Base-by-base conservation (phyloP, 2,329 filamentous ascomycete species). In the Alternaria dauci region DNA sequence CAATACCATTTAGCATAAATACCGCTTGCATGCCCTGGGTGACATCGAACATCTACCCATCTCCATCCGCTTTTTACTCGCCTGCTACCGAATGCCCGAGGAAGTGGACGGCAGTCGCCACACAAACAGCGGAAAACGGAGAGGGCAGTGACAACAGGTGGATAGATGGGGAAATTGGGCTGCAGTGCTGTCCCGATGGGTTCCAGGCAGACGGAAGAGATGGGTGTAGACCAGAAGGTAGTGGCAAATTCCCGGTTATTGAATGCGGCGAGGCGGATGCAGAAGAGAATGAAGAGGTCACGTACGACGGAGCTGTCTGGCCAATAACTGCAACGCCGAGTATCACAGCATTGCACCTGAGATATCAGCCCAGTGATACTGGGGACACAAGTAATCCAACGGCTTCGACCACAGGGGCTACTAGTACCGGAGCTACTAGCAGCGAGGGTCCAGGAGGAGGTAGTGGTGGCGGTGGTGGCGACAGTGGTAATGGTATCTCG, bases 1-100 rank as follows among this genome's bases (percentile, higher is more conserved):
- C 64, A 3, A 91, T 93, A 7, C 93, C 93, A 0, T 96, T 96
- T 68, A 80, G 96, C 9, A 91, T 96, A 66, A 91, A 96, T 74
- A 84, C 66, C 1, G 68, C 64, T 2, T 72, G 68, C 43, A 56
- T 72, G 25, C 70, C 70, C n/a, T 71, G 68, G 70, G 63, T 68
- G 2, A 67, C 67, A 23, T 58, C 54, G 11, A 57, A 60, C 16
- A 25, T 60, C 4, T 59, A 62, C 4, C 54, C 67, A 3, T 51
- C 52, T 3, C 5, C 59, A 18, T 56, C 53, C 25, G 62, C 61
- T 8, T 72, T 72, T 51, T 71, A 68, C 56, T 72, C 70, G 2
- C 70, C 70, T 9, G 70, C 67, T 11, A 70, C 68, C n/a, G 64
- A 62, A 25, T 72, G 70, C 20, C 70, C 70, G 1, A 58, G 58